Evolutionary conservation across 306 rosid genomes (phyloP).

Genomic region (Pueraria montana): DNA sequence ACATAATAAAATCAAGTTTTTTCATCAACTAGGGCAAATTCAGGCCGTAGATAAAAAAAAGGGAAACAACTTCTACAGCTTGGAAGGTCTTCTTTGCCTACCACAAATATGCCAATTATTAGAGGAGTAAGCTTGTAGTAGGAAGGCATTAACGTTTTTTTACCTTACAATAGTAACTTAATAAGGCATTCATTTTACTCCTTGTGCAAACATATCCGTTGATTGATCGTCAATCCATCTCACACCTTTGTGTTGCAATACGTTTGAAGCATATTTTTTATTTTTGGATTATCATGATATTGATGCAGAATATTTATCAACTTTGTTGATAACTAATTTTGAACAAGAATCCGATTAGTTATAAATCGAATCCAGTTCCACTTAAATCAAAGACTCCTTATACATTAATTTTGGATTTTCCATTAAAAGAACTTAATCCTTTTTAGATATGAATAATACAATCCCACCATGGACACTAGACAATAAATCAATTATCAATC

Average conservation of each 20-base stretch:
- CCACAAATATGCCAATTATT: slow-evolving; percentile 35
- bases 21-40: slow-evolving; percentile 4
- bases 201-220: too few species aligned
- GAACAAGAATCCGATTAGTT: too few species aligned
- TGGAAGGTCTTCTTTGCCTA: slow-evolving; percentile 21
- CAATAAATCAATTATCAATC: background rate
- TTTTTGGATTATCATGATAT: too few species aligned
- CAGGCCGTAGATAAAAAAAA: background rate
- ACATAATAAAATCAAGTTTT: background rate
- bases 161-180: background rate
- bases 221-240: too few species aligned
- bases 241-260: too few species aligned
- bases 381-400: too few species aligned
- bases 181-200: background rate
- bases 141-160: background rate
- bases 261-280: too few species aligned
- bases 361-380: too few species aligned
- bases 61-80: slow-evolving; percentile 1
- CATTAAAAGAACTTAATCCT: background rate
- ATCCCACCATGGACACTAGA: background rate
- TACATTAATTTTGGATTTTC: background rate
- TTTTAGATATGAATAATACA: slow-evolving; percentile 25
- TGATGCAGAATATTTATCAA: too few species aligned
- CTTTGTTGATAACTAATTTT: too few species aligned
- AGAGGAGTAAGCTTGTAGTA: background rate